Percentiles rank a stretch among this genome's conserved stretches.
Evolutionary conservation across 2,329 filamentous ascomycete genomes (phyloP).

Genomic region (Remersonia thermophila): DNA sequence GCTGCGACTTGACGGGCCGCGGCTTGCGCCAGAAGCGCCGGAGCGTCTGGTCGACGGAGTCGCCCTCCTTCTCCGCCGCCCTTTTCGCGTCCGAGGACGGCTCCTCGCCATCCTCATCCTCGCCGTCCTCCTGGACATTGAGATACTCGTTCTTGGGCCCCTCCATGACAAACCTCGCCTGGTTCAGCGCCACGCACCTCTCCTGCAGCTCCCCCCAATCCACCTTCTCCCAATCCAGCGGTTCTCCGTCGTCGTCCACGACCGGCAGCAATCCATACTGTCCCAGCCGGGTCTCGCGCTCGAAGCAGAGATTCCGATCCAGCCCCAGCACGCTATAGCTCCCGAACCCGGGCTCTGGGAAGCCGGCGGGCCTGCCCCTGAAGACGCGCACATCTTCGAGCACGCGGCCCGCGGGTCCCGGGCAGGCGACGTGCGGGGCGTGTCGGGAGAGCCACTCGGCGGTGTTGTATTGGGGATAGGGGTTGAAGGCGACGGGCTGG

Average conservation of each 20-base stretch:
- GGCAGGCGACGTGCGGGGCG: conserved; percentile 50
- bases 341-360: conserved; percentile 50
- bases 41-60: conserved; percentile 5
- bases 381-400: conserved; percentile 53
- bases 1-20: background rate
- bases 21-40: conserved; percentile 22
- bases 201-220: conserved; percentile 62
- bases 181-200: conserved; percentile 53
- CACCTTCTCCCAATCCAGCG: conserved; percentile 48
- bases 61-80: background rate
- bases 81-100: background rate
- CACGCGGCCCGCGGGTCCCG: conserved; percentile 48
- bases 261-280: conserved; percentile 46
- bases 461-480: conserved; percentile 60
- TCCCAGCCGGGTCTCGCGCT: conserved; percentile 57
- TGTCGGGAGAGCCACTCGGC: conserved; percentile 43
- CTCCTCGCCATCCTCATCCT: background rate
- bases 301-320: conserved; percentile 52
- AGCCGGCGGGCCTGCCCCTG: conserved; percentile 45
- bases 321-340: conserved; percentile 48
- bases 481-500: conserved; percentile 48
- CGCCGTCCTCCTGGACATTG: conserved; percentile 4
- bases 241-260: conserved; percentile 32
- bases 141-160: conserved; percentile 27
- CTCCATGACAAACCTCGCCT: conserved; percentile 44